Conservation (phyloP, 73 alveolate species). For the Effrenium voratum region DNA sequence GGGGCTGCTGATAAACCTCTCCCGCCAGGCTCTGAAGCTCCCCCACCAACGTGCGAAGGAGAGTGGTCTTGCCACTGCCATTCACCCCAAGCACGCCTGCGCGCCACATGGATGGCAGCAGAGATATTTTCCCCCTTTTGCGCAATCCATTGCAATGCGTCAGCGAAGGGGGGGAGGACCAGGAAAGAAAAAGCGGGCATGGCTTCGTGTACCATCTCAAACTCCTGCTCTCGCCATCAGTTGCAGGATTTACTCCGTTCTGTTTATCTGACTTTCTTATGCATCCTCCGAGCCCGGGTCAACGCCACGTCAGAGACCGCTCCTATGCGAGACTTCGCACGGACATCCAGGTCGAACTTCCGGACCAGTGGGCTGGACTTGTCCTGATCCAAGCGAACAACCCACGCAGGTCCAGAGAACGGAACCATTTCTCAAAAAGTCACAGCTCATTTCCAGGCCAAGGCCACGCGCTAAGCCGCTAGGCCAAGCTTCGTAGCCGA, state of each 20-base stretch:
- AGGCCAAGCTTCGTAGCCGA: slow-evolving; percentile 68
- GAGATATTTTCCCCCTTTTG: no score
- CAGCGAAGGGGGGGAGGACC: no score
- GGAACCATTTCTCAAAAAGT: no score
- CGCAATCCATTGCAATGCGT: no score
- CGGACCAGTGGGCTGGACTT: slow-evolving; percentile 31
- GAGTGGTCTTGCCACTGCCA: slow-evolving; percentile 91
- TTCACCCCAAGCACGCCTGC: slow-evolving; percentile 80
- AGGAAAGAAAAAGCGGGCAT: no score
- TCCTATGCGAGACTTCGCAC: slow-evolving; percentile 79
- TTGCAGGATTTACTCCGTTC: no score
- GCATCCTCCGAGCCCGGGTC: no score
- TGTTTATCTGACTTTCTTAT: no score
- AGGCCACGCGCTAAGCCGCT: background rate
- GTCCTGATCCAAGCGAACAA: background rate
- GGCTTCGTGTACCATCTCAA: no score
- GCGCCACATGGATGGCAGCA: no score
- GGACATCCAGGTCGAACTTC: slow-evolving; percentile 90
- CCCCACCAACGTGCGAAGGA: slow-evolving; percentile 79
- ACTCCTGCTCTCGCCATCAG: no score
- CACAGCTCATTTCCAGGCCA: background rate
- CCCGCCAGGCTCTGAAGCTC: slow-evolving; percentile 55
- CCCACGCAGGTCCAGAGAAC: no score
- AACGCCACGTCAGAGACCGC: background rate
- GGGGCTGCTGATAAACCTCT: slow-evolving; percentile 87